Base-by-base conservation (phyloP, 2,329 filamentous ascomycete species). In the Cercospora zeina region DNA sequence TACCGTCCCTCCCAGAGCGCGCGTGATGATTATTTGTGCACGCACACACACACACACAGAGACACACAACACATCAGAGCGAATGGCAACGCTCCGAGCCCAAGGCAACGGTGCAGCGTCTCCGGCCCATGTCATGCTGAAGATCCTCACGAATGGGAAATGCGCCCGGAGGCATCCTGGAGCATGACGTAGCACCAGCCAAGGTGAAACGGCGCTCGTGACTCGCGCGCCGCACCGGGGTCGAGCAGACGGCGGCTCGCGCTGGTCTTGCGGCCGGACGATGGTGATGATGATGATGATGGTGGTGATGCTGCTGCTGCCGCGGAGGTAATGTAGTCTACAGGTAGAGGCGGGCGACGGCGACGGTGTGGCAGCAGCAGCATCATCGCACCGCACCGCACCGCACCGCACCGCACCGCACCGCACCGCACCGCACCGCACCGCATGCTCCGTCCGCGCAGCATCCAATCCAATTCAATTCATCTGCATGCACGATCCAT, bases 121-220 rank as follows among this genome's bases (percentile, higher is more conserved):
- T 19, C 21, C 39, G 56, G 56, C 56, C 55, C 55, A 36, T 58
- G 39, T 42, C 11, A 58, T 58, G 56, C 42, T 36, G 42, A 51
- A 50, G 56, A 51, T 39, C 30, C 56, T 58, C 55, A 42, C 56
- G 53, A 55, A 55, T 55, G 53, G 53, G 53, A 36, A 47, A 49
- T 37, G 30, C 14, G 39, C 45, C 37, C 37, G 42, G 30, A 16
- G 5, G 13, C 31, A 58, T 58, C 56, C 56, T 51, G 30, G 56
- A 36, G 39, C 30, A 45, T 58, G 56, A 58, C 56, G 56, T 58
- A 19, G 56, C 6, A 24, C 9, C 55, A 51, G 31, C 16, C 56
- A 6, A 21, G 42, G 42, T 57, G 37, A 47, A 33, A 31, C 30
- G 37, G 54, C 13, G 21, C 54, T 57, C 54, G 39, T 47, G 39